Evolutionary conservation across 306 rosid species (phyloP).

Genomic region (Fragaria nilgerrensis): DNA sequence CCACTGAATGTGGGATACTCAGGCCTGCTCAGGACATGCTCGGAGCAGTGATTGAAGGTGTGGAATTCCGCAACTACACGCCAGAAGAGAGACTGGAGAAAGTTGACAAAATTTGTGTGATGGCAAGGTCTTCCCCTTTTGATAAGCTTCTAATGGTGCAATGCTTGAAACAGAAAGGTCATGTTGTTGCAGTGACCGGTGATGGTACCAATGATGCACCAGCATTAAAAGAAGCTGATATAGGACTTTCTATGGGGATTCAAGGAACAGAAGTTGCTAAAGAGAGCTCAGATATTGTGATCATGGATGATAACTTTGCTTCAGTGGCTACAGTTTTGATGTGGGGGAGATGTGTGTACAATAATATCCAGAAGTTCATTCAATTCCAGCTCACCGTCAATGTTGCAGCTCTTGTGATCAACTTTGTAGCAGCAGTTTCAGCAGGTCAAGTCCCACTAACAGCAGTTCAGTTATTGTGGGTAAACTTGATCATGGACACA

Average conservation of each 20-base stretch:
- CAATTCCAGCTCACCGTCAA: slow-evolving; percentile 45
- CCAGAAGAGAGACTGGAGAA: slow-evolving; percentile 31
- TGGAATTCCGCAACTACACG: slow-evolving; percentile 31
- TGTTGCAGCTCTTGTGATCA: slow-evolving; percentile 32
- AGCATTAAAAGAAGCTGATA: slow-evolving; percentile 33
- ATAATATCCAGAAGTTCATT: slow-evolving; percentile 40
- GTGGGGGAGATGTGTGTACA: slow-evolving; percentile 46
- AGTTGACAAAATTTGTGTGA: slow-evolving; percentile 34
- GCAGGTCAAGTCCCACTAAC: slow-evolving; percentile 33
- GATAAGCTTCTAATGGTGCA: slow-evolving; percentile 39
- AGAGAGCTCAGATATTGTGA: slow-evolving; percentile 34
- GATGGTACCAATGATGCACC: slow-evolving; percentile 40
- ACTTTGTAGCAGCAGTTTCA: slow-evolving; percentile 38
- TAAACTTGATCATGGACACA: slow-evolving; percentile 39
- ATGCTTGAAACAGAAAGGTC: slow-evolving; percentile 38
- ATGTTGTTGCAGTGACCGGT: slow-evolving; percentile 40
- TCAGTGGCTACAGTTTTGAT: slow-evolving; percentile 28
- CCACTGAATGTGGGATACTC: slow-evolving; percentile 42
- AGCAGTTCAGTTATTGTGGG: slow-evolving; percentile 38
- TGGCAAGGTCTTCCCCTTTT: slow-evolving; percentile 39
- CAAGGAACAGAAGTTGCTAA: slow-evolving; percentile 39
- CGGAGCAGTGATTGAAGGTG: slow-evolving; percentile 40
- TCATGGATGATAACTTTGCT: slow-evolving; percentile 41
- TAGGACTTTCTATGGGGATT: slow-evolving; percentile 44
- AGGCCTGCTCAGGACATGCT: neutral